These are phyloP conservation scores for Pterocarpus santalinus DNA, from an alignment of 306 rosid species.

Conservation along the genomic window DNA sequence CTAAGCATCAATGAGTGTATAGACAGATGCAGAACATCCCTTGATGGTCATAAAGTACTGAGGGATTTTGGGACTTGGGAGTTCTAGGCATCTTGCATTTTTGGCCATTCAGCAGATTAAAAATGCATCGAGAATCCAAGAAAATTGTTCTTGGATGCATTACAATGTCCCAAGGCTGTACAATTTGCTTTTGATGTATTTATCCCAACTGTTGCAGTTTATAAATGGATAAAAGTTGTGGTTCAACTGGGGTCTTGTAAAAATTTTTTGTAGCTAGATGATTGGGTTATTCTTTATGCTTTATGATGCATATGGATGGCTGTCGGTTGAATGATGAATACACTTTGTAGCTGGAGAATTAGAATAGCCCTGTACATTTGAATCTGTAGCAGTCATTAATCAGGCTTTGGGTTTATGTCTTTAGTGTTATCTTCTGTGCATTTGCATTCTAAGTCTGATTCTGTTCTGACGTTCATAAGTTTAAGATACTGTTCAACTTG, in stretches of 20 bases:
- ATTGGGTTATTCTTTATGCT: constrained; percentile 10
- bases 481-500: constrained; percentile 11
- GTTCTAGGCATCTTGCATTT: background rate
- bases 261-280: constrained; percentile 1
- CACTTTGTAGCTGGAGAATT: constrained; percentile 29
- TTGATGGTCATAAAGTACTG: constrained; percentile 19
- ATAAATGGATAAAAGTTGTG: constrained; percentile 35
- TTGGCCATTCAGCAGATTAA: constrained; percentile 30
- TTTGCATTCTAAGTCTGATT: constrained; percentile 15
- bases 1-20: constrained; percentile 21
- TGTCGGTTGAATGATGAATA: constrained; percentile 21
- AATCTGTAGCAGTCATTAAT: constrained; percentile 15
- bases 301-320: background rate
- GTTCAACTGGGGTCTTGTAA: constrained; percentile 24
- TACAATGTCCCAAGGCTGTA: constrained; percentile 1
- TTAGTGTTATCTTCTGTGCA: constrained; percentile 30
- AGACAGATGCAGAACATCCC: background rate
- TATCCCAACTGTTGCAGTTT: constrained; percentile 14
- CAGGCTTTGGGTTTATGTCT: constrained; percentile 26
- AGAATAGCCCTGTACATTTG: constrained; percentile 14
- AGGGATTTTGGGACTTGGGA: constrained; percentile 20
- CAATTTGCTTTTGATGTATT: constrained; percentile 43
- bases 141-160: constrained; percentile 38
- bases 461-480: constrained; percentile 24
- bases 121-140: constrained; percentile 5